A percentile compares a stretch with the other conserved stretches of the same genome.
Conservation (phyloP, 2,329 filamentous ascomycete species). For the Byssothecium circinans region DNA sequence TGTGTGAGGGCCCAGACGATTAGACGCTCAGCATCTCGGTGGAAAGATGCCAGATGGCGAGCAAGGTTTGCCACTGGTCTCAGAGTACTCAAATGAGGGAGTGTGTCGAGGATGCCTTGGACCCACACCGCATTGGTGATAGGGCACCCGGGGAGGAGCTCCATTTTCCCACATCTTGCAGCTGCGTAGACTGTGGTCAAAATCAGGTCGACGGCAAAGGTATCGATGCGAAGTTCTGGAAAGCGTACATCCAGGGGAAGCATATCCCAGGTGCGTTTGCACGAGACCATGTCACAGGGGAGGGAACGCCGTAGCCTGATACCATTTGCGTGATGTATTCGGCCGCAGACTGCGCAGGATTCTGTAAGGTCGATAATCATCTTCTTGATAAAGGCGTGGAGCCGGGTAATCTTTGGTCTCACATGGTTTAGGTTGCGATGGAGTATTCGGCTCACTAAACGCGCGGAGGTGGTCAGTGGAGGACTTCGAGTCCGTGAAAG, state of each 20-base stretch:
- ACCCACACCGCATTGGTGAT: constrained; percentile 14
- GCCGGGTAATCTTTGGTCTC: constrained; percentile 9
- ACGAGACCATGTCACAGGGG: constrained; percentile 22
- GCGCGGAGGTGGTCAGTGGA: neutral
- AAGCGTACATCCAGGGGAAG: constrained; percentile 31
- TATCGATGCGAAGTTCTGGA: constrained; percentile 34
- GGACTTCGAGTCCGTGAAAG: neutral
- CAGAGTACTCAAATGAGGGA: constrained; percentile 27
- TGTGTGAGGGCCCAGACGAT: constrained; percentile 35
- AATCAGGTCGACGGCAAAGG: constrained; percentile 33
- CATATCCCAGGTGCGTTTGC: constrained; percentile 26
- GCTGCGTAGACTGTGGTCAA: constrained; percentile 31
- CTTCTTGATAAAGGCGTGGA: constrained; percentile 18
- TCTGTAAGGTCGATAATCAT: constrained; percentile 14
- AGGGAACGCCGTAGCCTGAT: constrained; percentile 25
- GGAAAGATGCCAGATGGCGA: constrained; percentile 12
- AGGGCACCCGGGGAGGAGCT: constrained; percentile 35
- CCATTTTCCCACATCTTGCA: constrained; percentile 16
- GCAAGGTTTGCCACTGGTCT: constrained; percentile 20
- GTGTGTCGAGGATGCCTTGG: constrained; percentile 25
- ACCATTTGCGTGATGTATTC: constrained; percentile 9
- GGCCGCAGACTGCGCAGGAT: constrained; percentile 30
- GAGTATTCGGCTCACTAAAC: constrained; percentile 22
- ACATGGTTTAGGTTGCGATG: constrained; percentile 14
- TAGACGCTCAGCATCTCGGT: constrained; percentile 26